Evolutionary conservation across 768 basidiomycete species (phyloP).

Genomic region (Pleurotus sapidus): DNA sequence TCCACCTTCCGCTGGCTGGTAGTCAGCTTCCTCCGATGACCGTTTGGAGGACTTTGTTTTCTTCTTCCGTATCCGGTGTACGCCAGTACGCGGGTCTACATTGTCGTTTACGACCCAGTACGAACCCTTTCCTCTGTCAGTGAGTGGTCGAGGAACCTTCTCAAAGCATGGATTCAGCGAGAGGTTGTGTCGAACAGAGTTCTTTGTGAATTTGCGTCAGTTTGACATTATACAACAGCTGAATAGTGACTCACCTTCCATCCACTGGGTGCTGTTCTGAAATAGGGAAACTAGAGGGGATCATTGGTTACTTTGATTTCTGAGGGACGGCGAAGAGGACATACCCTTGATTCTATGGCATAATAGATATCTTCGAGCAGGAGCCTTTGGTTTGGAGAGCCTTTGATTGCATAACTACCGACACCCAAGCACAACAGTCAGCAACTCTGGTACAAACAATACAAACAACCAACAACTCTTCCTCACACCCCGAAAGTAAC

Average conservation of each 20-base stretch:
- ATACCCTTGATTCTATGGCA: conserved; percentile 83
- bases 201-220: conserved; percentile 44
- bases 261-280: conserved; percentile 82
- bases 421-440: conserved; percentile 11
- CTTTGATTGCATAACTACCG: conserved; percentile 84
- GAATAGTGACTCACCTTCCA: conserved; percentile 70
- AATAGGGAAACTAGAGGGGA: conserved; percentile 74
- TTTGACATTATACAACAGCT: conserved; percentile 35
- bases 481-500: conserved; percentile 25
- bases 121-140: conserved; percentile 87
- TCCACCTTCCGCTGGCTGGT: conserved; percentile 47
- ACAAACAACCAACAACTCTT: conserved; percentile 11
- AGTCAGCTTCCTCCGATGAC: conserved; percentile 61
- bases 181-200: conserved; percentile 88
- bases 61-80: conserved; percentile 87
- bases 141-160: conserved; percentile 88
- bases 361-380: conserved; percentile 90
- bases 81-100: conserved; percentile 85
- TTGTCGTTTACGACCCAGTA: conserved; percentile 93
- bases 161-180: conserved; percentile 90
- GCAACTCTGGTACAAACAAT: conserved; percentile 9
- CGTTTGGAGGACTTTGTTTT: conserved; percentile 61
- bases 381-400: conserved; percentile 83
- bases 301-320: conserved; percentile 12
- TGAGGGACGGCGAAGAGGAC: conserved; percentile 22